Evolutionary conservation across 148 eudicot species (phyloP).

Genomic region (Rhododendron simsii): DNA sequence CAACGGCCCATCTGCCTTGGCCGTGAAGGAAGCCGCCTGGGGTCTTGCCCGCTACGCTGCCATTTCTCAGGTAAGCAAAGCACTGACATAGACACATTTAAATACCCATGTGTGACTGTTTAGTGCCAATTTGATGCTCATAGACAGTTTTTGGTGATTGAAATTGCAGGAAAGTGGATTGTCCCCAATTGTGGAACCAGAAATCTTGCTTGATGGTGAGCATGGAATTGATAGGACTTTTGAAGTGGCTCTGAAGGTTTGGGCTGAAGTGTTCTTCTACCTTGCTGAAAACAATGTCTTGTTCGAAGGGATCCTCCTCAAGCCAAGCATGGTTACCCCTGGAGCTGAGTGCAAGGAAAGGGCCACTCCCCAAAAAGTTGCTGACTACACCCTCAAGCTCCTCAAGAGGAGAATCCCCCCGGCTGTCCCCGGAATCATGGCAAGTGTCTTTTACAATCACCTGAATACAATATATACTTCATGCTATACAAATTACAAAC

Average conservation of each 20-base stretch:
- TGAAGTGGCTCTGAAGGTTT: slow-evolving; percentile 77
- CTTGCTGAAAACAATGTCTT: slow-evolving; percentile 82
- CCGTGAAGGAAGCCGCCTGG: slow-evolving; percentile 96
- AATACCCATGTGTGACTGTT: background rate
- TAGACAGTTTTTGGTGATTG: background rate
- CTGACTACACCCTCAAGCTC: slow-evolving; percentile 79
- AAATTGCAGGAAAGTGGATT: slow-evolving; percentile 71
- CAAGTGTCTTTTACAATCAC: slow-evolving; percentile 18
- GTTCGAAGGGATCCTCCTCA: slow-evolving; percentile 86
- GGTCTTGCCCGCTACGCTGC: slow-evolving; percentile 96
- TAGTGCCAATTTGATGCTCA: background rate
- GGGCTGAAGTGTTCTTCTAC: slow-evolving; percentile 89
- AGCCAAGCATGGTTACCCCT: slow-evolving; percentile 97
- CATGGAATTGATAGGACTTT: slow-evolving; percentile 87
- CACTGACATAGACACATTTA: background rate
- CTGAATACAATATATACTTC: background rate
- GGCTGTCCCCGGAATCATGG: slow-evolving; percentile 96
- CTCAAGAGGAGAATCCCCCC: slow-evolving; percentile 78
- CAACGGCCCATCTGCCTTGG: slow-evolving; percentile 88
- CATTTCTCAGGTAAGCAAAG: slow-evolving; percentile 63
- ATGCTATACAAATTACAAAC: background rate
- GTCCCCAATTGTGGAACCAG: slow-evolving; percentile 97
- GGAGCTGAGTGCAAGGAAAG: slow-evolving; percentile 91
- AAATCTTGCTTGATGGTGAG: slow-evolving; percentile 84
- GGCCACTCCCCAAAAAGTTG: slow-evolving; percentile 74